Evolutionary conservation across 2,329 filamentous ascomycete genomes (phyloP), one percentile per base, ranked within the genome.

Genomic region (Penicillium sp.): DNA sequence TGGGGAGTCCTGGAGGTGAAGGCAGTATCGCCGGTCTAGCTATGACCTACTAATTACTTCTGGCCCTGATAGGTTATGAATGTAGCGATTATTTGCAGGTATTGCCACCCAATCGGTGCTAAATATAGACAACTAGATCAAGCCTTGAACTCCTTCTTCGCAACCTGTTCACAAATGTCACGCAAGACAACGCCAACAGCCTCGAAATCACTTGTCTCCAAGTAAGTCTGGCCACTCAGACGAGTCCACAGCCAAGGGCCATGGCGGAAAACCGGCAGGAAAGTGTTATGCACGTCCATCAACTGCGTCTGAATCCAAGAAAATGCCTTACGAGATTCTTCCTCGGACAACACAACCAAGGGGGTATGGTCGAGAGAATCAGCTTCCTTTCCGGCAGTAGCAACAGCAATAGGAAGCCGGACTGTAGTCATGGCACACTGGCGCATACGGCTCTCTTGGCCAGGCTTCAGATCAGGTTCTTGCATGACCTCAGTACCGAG

Each of bases 141-240:
- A 33, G 42, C 53, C 36, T 53, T 33, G 44, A 60, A 60, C 52
- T 82, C 81, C 6, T 78, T 79, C 47, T 73, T 75, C 43, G 75
- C 76, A 33, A 83, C 81, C 63, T 81, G 75, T 42, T 78, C 77
- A 66, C 82, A 86, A 6, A 89, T 64, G 35, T 78, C 76, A 69
- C 83, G 82, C 67, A 94, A 72, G 9, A 82, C 77, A 50, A 78
- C 70, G 0, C 81, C 90, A 4, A 83, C 82, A 83, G 84, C 90
- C 70, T 88, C 84, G 69, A 94, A 96, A 73, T 97, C 92, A 13
- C 81, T 80, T 62, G 88, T 71, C 27, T 91, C 90, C n/a, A 97
- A 75, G 71, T 94, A 97, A 0, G 94, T 83, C 79, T 96, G 92
- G 15, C 85, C 90, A 70, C 89, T 92, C 48, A 96, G 68, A 49